Conservation (phyloP, 2,329 filamentous ascomycete genomes). For the Aureobasidium uvarum region DNA sequence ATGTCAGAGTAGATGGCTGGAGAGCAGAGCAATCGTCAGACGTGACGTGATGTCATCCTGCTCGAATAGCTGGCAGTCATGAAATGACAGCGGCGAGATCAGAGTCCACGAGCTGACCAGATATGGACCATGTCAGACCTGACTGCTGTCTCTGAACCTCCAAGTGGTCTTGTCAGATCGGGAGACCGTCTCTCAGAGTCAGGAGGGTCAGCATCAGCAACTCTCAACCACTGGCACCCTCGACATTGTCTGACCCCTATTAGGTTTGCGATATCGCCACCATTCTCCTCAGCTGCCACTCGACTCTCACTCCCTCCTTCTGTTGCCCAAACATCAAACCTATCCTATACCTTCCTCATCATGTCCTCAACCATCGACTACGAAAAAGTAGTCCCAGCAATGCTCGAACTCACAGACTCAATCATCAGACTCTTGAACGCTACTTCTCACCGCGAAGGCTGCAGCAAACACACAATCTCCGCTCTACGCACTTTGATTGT, state of each 20-base stretch:
- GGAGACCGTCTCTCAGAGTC: neutral
- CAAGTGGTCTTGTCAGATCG: neutral
- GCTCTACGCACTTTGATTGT: neutral
- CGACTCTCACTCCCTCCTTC: neutral
- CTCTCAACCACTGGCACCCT: neutral
- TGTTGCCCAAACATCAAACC: neutral
- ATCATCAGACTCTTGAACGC: neutral
- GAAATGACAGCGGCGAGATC: neutral
- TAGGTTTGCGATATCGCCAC: neutral
- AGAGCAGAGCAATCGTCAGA: neutral
- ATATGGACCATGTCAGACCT: neutral
- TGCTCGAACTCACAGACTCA: conserved; percentile 11
- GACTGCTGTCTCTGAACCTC: neutral
- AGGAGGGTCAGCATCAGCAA: neutral
- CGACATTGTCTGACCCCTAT: neutral
- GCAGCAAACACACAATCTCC: neutral
- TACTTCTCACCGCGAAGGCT: neutral
- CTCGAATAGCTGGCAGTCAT: neutral
- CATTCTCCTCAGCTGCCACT: neutral
- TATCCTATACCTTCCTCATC: neutral
- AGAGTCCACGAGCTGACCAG: neutral
- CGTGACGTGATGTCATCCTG: neutral
- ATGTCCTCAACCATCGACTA: neutral
- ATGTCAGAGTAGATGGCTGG: neutral
- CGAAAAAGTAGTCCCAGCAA: conserved; percentile 5